Conservation (phyloP, 1,139 yeast species). For the Debaryomycetaceae sp. region DNA sequence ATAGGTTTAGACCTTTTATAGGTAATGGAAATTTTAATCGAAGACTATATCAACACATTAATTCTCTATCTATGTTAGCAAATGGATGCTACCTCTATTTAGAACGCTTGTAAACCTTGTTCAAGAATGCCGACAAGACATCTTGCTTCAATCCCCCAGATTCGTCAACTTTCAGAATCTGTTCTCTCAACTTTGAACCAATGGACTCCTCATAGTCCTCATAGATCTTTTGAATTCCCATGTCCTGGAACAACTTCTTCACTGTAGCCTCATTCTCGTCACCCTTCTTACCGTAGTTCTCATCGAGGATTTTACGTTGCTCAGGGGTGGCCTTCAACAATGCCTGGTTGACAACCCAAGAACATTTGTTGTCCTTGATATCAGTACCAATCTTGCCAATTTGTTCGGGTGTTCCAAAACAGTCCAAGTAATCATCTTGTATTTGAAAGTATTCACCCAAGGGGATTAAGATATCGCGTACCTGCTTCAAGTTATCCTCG, state of each 20-base stretch:
- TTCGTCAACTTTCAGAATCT: constrained; percentile 77
- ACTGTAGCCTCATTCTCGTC: constrained; percentile 64
- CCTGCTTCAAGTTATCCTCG: constrained; percentile 80
- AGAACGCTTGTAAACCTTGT: constrained; percentile 90
- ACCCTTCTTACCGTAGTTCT: constrained; percentile 85
- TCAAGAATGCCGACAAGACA: constrained; percentile 78
- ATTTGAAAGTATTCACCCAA: constrained; percentile 98
- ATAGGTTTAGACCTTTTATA: background rate
- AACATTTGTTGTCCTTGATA: constrained; percentile 96
- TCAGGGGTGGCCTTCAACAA: constrained; percentile 72
- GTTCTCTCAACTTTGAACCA: constrained; percentile 59
- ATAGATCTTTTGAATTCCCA: constrained; percentile 70
- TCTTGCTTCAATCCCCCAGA: constrained; percentile 86
- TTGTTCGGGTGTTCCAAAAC: constrained; percentile 96
- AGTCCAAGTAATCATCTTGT: constrained; percentile 95
- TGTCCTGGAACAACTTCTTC: constrained; percentile 70
- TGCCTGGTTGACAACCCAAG: constrained; percentile 96
- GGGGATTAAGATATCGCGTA: constrained; percentile 82
- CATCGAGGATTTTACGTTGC: constrained; percentile 79
- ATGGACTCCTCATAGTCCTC: constrained; percentile 76
- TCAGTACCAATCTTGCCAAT: constrained; percentile 99
- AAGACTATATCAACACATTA: background rate
- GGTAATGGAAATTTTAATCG: constrained; percentile 1
- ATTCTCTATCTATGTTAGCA: constrained; percentile 2
- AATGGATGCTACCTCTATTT: constrained; percentile 44